A percentile compares a stretch with the other conserved stretches of the same genome.
Evolutionary conservation across 164 flowering plant genomes (phyloP).

Genomic region (Chloranthus sessilifolius): DNA sequence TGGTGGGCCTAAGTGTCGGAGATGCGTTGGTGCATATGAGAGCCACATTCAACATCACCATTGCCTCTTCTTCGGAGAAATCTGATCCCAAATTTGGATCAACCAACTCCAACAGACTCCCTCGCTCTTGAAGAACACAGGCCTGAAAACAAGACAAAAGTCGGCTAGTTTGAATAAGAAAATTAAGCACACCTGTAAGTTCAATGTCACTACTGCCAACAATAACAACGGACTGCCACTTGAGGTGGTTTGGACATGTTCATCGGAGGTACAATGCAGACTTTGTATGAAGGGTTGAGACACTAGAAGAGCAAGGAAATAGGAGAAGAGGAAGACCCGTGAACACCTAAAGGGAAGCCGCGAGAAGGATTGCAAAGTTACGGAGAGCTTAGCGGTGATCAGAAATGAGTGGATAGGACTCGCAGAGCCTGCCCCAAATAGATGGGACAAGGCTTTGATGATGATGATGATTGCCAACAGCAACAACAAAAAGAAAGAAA

Average conservation of each 20-base stretch:
- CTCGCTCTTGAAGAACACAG: conserved; percentile 50
- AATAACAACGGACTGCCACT: neutral
- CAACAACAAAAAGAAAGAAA: neutral
- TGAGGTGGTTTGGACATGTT: neutral
- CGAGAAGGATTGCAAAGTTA: no score
- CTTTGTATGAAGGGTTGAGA: neutral
- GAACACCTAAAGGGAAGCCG: neutral
- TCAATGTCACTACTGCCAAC: neutral
- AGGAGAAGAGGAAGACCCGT: neutral
- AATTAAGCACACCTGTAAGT: neutral
- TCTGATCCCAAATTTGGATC: conserved; percentile 48
- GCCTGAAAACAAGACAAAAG: conserved; percentile 32
- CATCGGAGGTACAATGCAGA: neutral
- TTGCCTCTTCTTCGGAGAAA: conserved; percentile 44
- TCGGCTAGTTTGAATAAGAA: neutral
- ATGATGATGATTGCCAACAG: neutral
- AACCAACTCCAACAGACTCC: conserved; percentile 40
- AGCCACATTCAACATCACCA: conserved; percentile 49
- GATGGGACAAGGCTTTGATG: neutral
- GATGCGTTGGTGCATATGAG: conserved; percentile 55
- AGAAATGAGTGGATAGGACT: no score
- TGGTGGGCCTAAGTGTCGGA: conserved; percentile 52
- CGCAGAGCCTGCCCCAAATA: neutral
- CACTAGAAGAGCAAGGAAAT: neutral
- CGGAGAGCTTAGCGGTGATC: no score